Evolutionary conservation across 306 rosid species (phyloP).

Genomic region (Cucurbita ficifolia): DNA sequence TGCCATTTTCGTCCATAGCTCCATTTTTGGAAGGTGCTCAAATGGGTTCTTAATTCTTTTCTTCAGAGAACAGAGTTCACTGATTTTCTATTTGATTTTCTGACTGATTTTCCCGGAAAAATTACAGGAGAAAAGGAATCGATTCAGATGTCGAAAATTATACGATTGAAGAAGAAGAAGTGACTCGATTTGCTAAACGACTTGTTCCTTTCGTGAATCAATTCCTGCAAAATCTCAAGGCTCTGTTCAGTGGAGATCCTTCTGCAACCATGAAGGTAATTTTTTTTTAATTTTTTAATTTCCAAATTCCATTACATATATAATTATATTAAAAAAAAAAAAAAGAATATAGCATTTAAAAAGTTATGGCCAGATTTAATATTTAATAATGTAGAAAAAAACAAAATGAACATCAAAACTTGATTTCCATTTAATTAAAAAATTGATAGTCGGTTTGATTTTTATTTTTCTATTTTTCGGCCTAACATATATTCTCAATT

Average conservation of each 20-base stretch:
- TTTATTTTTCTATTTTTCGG: no score
- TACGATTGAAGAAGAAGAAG: constrained; percentile 66
- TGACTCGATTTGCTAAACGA: constrained; percentile 57
- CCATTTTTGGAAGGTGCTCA: constrained; percentile 53
- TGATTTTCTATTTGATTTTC: background rate
- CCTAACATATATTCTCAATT: no score
- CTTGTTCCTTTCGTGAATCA: constrained; percentile 71
- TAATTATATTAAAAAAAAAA: no score
- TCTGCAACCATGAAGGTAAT: constrained; percentile 76
- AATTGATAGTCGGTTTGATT: background rate
- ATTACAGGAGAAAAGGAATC: constrained; percentile 31
- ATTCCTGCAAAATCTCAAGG: constrained; percentile 50
- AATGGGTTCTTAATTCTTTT: background rate
- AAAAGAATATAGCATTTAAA: background rate
- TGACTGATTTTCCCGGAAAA: constrained; percentile 3
- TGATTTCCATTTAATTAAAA: background rate
- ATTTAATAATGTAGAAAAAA: background rate
- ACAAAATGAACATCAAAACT: background rate
- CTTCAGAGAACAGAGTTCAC: background rate
- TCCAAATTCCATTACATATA: background rate
- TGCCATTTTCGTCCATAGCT: constrained; percentile 56
- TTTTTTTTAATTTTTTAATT: background rate
- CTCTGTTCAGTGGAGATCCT: constrained; percentile 82
- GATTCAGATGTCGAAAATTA: constrained; percentile 30
- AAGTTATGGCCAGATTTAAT: background rate